Percentiles rank a stretch among this genome's conserved stretches.
Evolutionary conservation across 83 land plant species (phyloP).

Genomic region (Picea abies): DNA sequence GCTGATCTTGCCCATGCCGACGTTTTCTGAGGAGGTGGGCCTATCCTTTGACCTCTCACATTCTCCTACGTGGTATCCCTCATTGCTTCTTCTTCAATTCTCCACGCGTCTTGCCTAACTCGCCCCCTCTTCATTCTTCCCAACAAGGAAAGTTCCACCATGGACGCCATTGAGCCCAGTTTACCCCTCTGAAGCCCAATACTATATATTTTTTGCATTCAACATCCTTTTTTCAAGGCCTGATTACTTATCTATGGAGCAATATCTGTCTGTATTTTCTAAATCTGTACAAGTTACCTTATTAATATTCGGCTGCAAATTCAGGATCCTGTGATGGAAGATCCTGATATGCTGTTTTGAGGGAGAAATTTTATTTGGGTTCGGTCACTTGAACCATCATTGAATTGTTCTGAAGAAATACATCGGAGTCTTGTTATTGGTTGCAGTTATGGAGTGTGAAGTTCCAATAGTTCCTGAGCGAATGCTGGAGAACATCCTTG

Average conservation of each 20-base stretch:
- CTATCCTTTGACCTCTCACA: neutral
- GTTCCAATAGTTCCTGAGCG: constrained; percentile 15
- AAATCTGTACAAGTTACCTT: neutral
- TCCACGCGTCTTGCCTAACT: no score
- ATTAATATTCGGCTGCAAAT: no score
- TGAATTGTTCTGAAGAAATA: neutral
- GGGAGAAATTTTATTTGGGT: neutral
- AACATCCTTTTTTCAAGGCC: neutral
- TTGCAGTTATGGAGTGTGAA: constrained; percentile 7
- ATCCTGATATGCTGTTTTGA: neutral
- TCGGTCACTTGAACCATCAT: neutral
- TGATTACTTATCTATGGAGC: neutral
- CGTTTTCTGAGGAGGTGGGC: neutral
- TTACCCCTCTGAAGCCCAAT: neutral
- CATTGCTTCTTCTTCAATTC: neutral
- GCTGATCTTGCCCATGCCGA: neutral
- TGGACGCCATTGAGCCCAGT: neutral
- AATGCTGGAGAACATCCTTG: constrained; percentile 11
- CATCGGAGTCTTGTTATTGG: neutral
- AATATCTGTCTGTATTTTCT: neutral
- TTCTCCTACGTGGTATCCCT: neutral
- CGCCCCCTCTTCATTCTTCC: neutral
- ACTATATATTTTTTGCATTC: neutral
- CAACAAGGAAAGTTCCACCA: neutral
- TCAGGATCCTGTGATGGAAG: neutral